Conservation (phyloP, 352 stramenopile species). For the Globisporangium alternatum region DNA sequence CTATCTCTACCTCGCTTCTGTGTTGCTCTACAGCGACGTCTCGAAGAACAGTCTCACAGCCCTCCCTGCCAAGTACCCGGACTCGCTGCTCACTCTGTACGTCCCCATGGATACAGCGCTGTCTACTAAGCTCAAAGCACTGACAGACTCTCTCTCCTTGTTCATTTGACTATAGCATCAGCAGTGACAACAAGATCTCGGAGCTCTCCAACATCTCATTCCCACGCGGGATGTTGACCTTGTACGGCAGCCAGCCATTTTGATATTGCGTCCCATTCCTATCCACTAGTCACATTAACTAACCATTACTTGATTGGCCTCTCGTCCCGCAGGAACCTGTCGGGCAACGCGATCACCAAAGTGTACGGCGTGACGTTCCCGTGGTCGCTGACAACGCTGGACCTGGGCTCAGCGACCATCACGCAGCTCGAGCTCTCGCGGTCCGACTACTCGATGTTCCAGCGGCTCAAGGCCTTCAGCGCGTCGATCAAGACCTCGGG, state of each 20-base stretch:
- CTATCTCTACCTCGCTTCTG: not conserved
- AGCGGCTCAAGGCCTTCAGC: slow-evolving; percentile 40
- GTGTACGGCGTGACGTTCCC: slow-evolving; percentile 60
- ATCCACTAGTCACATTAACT: not conserved
- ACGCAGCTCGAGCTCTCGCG: slow-evolving; percentile 66
- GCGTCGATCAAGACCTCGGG: slow-evolving; percentile 36
- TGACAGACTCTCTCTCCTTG: not conserved
- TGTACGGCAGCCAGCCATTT: slow-evolving; percentile 17
- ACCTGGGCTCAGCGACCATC: slow-evolving; percentile 49
- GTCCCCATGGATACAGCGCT: slow-evolving; percentile 3
- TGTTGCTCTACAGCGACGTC: slow-evolving; percentile 31
- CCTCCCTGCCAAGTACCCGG: slow-evolving; percentile 29
- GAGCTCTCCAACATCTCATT: slow-evolving; percentile 53
- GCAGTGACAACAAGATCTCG: slow-evolving; percentile 39
- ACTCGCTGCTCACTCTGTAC: slow-evolving; percentile 33
- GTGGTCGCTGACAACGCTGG: slow-evolving; percentile 38
- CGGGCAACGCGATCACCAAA: slow-evolving; percentile 51
- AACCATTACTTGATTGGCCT: not conserved
- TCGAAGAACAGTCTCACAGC: slow-evolving; percentile 43
- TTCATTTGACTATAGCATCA: slow-evolving; percentile 20
- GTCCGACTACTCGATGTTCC: slow-evolving; percentile 57
- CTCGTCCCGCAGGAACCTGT: slow-evolving; percentile 35
- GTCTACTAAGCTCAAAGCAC: not conserved
- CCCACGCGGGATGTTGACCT: slow-evolving; percentile 35
- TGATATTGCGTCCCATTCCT: not conserved